phyloP scores from a whole-genome alignment of 768 basidiomycete species.

The Leccinum rimulosum region DNA sequence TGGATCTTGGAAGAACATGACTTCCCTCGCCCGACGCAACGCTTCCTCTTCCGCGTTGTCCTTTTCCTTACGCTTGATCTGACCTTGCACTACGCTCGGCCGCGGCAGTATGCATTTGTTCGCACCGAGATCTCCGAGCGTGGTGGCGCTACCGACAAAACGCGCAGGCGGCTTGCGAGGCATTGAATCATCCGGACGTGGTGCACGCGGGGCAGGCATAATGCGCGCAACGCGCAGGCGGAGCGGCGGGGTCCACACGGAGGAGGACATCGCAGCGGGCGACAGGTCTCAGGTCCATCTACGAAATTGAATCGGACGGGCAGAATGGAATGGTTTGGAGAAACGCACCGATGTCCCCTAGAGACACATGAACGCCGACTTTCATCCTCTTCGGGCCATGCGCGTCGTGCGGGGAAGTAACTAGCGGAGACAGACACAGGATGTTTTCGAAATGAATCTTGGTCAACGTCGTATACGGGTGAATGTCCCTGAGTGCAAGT shows the following conservation, averaged over 20 bases:
- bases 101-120: slow-evolving; percentile 24
- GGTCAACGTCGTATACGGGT: slow-evolving; percentile 61
- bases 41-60: slow-evolving; percentile 29
- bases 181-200: slow-evolving; percentile 76
- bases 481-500: slow-evolving; percentile 53
- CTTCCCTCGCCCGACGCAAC: slow-evolving; percentile 34
- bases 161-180: slow-evolving; percentile 62
- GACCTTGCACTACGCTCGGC: slow-evolving; percentile 2
- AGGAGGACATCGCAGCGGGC: slow-evolving; percentile 19
- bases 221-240: slow-evolving; percentile 57
- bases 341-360: slow-evolving; percentile 61
- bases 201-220: slow-evolving; percentile 40
- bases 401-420: slow-evolving; percentile 20
- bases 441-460: slow-evolving; percentile 69
- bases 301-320: neutral
- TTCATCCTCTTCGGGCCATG: slow-evolving; percentile 35
- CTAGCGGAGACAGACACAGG: slow-evolving; percentile 51
- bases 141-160: slow-evolving; percentile 10
- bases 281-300: slow-evolving; percentile 63
- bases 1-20: slow-evolving; percentile 38
- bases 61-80: slow-evolving; percentile 17
- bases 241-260: slow-evolving; percentile 26
- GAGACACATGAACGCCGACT: slow-evolving; percentile 60
- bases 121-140: slow-evolving; percentile 16
- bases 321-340: no score